A percentile compares a stretch with the other conserved stretches of the same genome.
Conservation (phyloP, 495 filamentous ascomycete species). For the Aspergillus kassunensis region DNA sequence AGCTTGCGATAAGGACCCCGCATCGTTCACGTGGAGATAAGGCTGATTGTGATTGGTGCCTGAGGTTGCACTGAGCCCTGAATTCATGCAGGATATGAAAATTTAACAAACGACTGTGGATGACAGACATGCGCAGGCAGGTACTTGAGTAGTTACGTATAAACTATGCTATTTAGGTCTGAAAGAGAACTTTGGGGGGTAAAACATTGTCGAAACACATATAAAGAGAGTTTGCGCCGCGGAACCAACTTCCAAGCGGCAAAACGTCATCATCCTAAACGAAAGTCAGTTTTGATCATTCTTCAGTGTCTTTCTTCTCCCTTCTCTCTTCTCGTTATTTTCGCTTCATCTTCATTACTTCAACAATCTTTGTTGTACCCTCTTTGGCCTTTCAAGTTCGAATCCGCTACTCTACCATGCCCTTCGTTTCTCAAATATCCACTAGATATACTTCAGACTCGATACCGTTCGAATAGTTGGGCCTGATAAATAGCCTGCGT, state of each 20-base stretch:
- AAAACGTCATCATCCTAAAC: neutral
- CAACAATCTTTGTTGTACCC: constrained; percentile 14
- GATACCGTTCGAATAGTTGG: constrained; percentile 19
- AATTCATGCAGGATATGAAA: neutral
- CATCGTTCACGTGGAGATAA: constrained; percentile 23
- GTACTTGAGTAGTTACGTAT: neutral
- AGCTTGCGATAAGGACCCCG: constrained; percentile 16
- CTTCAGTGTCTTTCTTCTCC: neutral
- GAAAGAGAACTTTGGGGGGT: no score
- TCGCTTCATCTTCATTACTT: constrained; percentile 3
- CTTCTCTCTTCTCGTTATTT: neutral
- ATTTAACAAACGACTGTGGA: neutral
- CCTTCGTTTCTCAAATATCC: constrained; percentile 20
- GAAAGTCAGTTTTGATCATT: neutral
- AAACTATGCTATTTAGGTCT: neutral
- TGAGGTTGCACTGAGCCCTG: neutral
- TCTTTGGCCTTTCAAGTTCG: neutral
- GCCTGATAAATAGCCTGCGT: no score
- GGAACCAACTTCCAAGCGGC: no score
- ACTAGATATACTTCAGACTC: constrained; percentile 13
- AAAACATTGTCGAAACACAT: no score
- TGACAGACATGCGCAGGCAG: no score
- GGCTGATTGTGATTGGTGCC: constrained; percentile 11
- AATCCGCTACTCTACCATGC: constrained; percentile 24
- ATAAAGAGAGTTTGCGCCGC: no score